Evolutionary conservation across 23 red algal genomes (phyloP), one percentile per base, ranked within the genome.

Genomic region (Cyanidiococcus yangmingshanensis): DNA sequence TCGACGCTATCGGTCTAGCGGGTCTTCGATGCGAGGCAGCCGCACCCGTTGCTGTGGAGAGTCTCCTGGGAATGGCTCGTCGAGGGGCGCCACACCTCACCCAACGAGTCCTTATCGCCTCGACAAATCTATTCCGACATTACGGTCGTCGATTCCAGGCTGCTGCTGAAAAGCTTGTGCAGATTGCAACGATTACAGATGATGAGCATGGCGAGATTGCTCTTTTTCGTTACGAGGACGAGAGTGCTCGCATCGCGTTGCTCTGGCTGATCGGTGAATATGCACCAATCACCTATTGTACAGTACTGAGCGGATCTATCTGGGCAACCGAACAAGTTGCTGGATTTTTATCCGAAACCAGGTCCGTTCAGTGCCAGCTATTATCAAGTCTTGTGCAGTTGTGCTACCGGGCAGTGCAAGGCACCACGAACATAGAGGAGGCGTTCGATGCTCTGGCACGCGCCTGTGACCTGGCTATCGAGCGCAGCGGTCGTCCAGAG

Each of bases 181-280:
- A 87, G 39, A 37, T 79, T 7, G 54, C 89, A 38, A 25, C n/a
- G 16, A 30, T 7, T 35, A 2, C 32, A 35, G 63, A 71, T 30
- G 63, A 25, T 29, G 63, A 71, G n/a, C 21, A 25, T 35, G 63
- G 63, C 21, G 16, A 71, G 27, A 7, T 71, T 12, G 63, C 21
- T 7, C 63, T 71, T 7, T 12, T 71, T 25, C 63, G n/a, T 7
- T 71, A 17, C 63, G 63, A 84, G 12, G 92, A 96, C 58, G 78
- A 83, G 37, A 71, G 35, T 32, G 92, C 92, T 37, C 83, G 84
- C 45, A 76, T 82, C 31, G 80, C 92, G 0, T 76, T 96, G 57
- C 77, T 90, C 30, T 96, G 92, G 92, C 89, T 96, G 54, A 67
- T 96, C 25, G 92, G 92, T 2, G 92, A 90, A 75, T 86, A 90